Evolutionary conservation across 768 basidiomycete species (phyloP).

Genomic region (Hemileccinum rubropunctum): DNA sequence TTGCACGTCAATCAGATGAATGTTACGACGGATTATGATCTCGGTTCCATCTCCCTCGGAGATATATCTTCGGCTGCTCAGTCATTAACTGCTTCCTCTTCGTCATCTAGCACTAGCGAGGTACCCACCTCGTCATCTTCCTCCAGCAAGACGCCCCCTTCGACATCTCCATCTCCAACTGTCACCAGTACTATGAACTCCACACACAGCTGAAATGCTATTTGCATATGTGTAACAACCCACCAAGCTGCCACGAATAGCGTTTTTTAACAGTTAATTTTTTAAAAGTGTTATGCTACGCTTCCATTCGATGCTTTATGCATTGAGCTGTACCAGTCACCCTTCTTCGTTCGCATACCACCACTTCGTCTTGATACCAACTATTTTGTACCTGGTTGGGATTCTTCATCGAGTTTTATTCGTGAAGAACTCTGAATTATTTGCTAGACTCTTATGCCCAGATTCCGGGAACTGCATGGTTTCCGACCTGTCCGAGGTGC

Average conservation of each 20-base stretch:
- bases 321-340: not conserved
- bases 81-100: constrained; percentile 5
- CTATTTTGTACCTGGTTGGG: too few relatives aligned
- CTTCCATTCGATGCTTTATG: too few relatives aligned
- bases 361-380: not conserved
- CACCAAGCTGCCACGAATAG: too few relatives aligned
- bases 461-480: too few relatives aligned
- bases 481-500: not conserved
- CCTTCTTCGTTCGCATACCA: not conserved
- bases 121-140: not conserved
- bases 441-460: too few relatives aligned
- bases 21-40: constrained; percentile 51
- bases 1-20: constrained; percentile 51
- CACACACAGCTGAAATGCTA: constrained; percentile 1
- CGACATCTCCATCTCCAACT: too few relatives aligned
- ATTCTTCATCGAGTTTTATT: too few relatives aligned
- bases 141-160: too few relatives aligned
- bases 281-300: too few relatives aligned
- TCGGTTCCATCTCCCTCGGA: constrained; percentile 11
- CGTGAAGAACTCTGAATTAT: too few relatives aligned
- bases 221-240: too few relatives aligned
- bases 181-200: not conserved
- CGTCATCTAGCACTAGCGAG: not conserved
- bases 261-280: too few relatives aligned
- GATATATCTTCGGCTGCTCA: constrained; percentile 20